phyloP scores from a whole-genome alignment of 1,284 basidiomycete genomes.

The Moniliophthora roreri region DNA sequence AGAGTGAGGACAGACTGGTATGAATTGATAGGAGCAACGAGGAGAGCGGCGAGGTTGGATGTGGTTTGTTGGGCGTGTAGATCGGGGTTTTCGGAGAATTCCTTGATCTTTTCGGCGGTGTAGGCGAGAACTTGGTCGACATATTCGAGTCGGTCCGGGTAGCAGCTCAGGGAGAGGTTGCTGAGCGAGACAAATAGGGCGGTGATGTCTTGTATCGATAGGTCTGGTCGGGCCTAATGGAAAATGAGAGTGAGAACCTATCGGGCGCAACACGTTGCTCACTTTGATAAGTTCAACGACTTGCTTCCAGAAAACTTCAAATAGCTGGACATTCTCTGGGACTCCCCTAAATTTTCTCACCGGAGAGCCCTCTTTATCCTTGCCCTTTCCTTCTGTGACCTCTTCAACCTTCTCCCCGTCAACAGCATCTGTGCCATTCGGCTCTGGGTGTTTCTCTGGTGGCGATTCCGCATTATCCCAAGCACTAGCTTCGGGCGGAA shows the following conservation, averaged over 20 bases:
- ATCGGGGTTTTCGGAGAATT: slow-evolving; percentile 84
- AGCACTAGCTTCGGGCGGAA: slow-evolving; percentile 36
- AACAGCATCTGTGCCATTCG: slow-evolving; percentile 5
- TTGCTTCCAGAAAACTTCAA: slow-evolving; percentile 98
- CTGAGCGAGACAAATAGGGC: slow-evolving; percentile 91
- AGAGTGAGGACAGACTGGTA: slow-evolving; percentile 93
- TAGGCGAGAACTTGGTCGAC: slow-evolving; percentile 92
- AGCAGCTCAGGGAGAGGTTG: slow-evolving; percentile 92
- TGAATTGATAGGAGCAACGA: slow-evolving; percentile 90
- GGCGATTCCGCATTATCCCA: slow-evolving; percentile 32
- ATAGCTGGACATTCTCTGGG: slow-evolving; percentile 88
- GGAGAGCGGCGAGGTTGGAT: slow-evolving; percentile 83
- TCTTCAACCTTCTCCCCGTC: slow-evolving; percentile 32
- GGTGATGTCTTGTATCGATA: slow-evolving; percentile 94
- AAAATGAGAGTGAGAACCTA: slow-evolving; percentile 9
- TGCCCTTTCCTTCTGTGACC: slow-evolving; percentile 47
- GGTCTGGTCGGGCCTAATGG: slow-evolving; percentile 84
- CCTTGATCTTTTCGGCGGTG: slow-evolving; percentile 81
- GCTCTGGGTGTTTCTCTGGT: background rate
- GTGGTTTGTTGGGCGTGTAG: slow-evolving; percentile 85
- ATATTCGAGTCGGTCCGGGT: slow-evolving; percentile 92
- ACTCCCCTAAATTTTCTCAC: slow-evolving; percentile 88
- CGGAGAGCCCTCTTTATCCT: slow-evolving; percentile 49
- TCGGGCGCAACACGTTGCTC: slow-evolving; percentile 14
- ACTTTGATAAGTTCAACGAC: slow-evolving; percentile 97